phyloP scores from a whole-genome alignment of 805 yeast genomes.

The Candida orba region DNA sequence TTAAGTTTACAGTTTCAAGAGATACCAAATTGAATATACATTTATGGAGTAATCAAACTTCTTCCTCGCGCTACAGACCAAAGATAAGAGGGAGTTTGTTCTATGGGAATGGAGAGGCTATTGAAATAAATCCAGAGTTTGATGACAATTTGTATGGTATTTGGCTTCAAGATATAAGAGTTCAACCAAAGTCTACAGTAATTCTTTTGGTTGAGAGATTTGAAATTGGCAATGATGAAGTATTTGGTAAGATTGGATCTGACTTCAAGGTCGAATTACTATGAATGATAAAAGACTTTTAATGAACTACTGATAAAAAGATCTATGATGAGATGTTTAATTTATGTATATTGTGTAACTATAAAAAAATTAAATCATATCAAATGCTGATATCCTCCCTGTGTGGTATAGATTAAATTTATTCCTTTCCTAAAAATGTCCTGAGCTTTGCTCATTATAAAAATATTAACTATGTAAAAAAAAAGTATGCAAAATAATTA shows the following conservation, averaged over 20 bases:
- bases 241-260: slow-evolving; percentile 34
- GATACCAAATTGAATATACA: slow-evolving; percentile 19
- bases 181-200: slow-evolving; percentile 22
- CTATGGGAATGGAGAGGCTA: slow-evolving; percentile 39
- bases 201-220: slow-evolving; percentile 41
- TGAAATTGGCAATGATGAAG: slow-evolving; percentile 37
- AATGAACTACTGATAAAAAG: too few relatives aligned
- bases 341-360: not conserved
- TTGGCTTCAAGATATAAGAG: slow-evolving; percentile 19
- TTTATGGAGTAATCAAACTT: slow-evolving; percentile 8
- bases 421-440: not conserved
- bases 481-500: not conserved
- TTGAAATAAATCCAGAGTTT: slow-evolving; percentile 33
- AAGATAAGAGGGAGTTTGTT: slow-evolving; percentile 38
- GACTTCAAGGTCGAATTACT: slow-evolving; percentile 11
- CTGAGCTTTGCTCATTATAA: too few relatives aligned
- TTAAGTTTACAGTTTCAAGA: slow-evolving; percentile 20
- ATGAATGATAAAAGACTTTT: not conserved
- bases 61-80: slow-evolving; percentile 33
- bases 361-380: not conserved
- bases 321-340: not conserved
- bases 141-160: slow-evolving; percentile 38
- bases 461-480: not conserved
- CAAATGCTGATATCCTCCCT: not conserved
- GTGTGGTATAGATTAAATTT: not conserved